Percentiles rank a stretch among this genome's conserved stretches.
Conservation (phyloP, 225 moss, liverwort and hornwort genomes). For the Pseudisothecium myosuroides region DNA sequence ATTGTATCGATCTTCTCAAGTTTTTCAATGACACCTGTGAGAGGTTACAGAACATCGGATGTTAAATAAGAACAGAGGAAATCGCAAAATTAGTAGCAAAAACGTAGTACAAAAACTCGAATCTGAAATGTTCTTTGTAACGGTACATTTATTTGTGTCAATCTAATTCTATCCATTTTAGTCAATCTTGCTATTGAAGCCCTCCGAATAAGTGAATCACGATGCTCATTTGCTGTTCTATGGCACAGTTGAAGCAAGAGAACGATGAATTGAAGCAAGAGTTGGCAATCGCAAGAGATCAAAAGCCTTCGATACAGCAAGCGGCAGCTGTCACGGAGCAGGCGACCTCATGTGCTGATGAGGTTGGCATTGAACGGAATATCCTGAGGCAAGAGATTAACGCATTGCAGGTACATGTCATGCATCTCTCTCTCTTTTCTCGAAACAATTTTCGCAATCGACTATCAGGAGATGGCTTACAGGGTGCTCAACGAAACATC, state of each 20-base stretch:
- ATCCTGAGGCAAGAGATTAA: conserved; percentile 69
- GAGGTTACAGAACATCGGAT: neutral
- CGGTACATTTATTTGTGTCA: neutral
- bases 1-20: neutral
- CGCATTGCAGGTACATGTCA: conserved; percentile 51
- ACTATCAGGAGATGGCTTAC: neutral
- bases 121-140: neutral
- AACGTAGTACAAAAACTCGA: neutral
- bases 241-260: conserved; percentile 73
- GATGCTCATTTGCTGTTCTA: neutral
- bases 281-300: conserved; percentile 36
- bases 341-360: neutral
- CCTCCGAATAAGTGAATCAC: neutral
- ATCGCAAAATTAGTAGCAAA: neutral
- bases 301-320: neutral
- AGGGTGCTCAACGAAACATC: neutral
- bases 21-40: neutral
- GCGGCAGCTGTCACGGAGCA: neutral
- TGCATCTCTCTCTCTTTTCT: neutral
- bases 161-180: neutral
- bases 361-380: conserved; percentile 50
- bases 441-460: neutral
- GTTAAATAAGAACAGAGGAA: neutral
- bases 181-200: neutral
- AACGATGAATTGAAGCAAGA: conserved; percentile 69